Evolutionary conservation across 78 protist genomes (phyloP), one percentile per base, ranked within the genome.

Genomic region (Cyanophora paradoxa): DNA sequence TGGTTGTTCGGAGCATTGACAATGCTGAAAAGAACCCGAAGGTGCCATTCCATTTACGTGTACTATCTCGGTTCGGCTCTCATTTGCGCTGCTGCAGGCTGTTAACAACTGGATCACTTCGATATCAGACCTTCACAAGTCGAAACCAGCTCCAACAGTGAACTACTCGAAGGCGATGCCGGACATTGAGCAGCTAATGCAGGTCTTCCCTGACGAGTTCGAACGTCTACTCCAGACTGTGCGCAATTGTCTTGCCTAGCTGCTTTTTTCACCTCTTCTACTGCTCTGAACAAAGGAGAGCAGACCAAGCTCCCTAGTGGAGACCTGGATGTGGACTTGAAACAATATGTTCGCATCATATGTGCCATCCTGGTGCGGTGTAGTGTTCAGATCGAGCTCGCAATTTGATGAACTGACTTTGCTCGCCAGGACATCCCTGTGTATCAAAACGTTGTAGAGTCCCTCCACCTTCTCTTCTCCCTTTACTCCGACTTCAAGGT

Each of bases 391-490:
- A 7, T 13, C 13, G 50, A 44, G 24, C 13, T 13, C 24, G 24
- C 50, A 7, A 13, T 13, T 7, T 44, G 50, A 7, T 7, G 13
- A 44, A 44, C 7, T 44, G 13, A 44, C 50, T 44, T 13, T 14
- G 7, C 24, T 14, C 13, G 50, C 13, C 24, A 14, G 17, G 85
- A 88, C 68, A 77, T 88, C 54, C 89, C 92, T 1, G 76, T 73
- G 41, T 48, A 75, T 79, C 17, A 26, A 54, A 65, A 28, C 58
- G 34, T 74, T 14, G 44, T 81, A 3, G 89, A 89, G 80, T 66
- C 88, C 16, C 88, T 89, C n/a, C 90, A 89, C 78, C 33, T 89
- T 19, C 58, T 89, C 28, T 85, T 89, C 72, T 50, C 87, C 6
- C 77, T 89, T 28, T 89, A 81, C 77, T 39, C 78, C 7, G 93